Conservation (phyloP, 2,329 filamentous ascomycete genomes). For the Metarhizium anisopliae region DNA sequence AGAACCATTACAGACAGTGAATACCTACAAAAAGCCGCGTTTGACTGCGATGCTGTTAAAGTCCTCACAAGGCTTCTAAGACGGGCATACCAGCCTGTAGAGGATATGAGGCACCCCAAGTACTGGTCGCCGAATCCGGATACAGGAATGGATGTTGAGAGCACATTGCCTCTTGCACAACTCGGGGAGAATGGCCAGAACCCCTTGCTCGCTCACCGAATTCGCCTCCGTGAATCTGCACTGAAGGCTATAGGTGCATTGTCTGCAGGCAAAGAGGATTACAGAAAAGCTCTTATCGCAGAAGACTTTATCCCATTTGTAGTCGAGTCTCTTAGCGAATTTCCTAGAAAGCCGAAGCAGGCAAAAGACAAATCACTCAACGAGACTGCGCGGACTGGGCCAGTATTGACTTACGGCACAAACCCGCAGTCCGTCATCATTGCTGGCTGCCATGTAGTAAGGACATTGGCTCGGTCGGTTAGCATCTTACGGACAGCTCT, state of each 20-base stretch:
- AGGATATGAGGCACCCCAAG: slow-evolving; percentile 19
- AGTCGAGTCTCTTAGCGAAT: slow-evolving; percentile 64
- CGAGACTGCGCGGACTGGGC: slow-evolving; percentile 18
- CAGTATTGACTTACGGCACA: slow-evolving; percentile 47
- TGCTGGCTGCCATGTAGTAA: slow-evolving; percentile 74
- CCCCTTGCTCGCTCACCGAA: slow-evolving; percentile 54
- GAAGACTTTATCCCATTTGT: slow-evolving; percentile 74
- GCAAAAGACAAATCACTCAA: slow-evolving; percentile 29
- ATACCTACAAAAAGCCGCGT: slow-evolving; percentile 71
- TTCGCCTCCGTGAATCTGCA: slow-evolving; percentile 66
- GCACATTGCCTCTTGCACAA: slow-evolving; percentile 28
- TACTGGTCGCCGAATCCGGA: slow-evolving; percentile 32
- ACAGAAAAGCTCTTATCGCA: slow-evolving; percentile 73
- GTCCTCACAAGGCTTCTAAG: slow-evolving; percentile 39
- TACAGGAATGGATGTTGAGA: slow-evolving; percentile 23
- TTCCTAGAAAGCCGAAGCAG: slow-evolving; percentile 40
- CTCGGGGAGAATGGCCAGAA: slow-evolving; percentile 55
- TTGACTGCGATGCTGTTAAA: slow-evolving; percentile 49
- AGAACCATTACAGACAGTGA: slow-evolving; percentile 71
- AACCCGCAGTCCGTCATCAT: slow-evolving; percentile 74
- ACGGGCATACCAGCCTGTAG: slow-evolving; percentile 39
- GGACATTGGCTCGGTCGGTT: slow-evolving; percentile 77
- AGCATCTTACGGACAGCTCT: slow-evolving; percentile 76
- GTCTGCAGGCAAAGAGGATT: slow-evolving; percentile 71
- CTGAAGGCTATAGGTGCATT: slow-evolving; percentile 76